These are phyloP conservation scores for Seminavis robusta DNA, from an alignment of 108 stramenopile species.

Conservation along the genomic window DNA sequence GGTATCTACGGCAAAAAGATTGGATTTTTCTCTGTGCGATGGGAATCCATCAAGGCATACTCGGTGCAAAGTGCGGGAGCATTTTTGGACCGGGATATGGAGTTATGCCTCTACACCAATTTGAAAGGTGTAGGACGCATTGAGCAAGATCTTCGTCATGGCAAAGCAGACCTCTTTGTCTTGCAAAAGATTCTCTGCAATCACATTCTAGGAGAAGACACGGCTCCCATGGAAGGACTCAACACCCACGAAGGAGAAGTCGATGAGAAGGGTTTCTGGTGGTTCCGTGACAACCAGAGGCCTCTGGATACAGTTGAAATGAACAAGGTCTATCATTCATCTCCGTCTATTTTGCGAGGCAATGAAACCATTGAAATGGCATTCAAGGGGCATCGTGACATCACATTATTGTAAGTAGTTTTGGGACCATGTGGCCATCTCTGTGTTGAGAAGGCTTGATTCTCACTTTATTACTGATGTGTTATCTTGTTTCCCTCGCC, in stretches of 20 bases:
- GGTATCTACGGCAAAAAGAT: conserved; percentile 39
- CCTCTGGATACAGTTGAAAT: conserved; percentile 47
- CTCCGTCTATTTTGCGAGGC: conserved; percentile 36
- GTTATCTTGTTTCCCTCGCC: too few relatives aligned
- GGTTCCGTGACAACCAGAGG: conserved; percentile 54
- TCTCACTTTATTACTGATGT: not conserved
- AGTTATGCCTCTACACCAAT: conserved; percentile 55
- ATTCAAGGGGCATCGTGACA: conserved; percentile 52
- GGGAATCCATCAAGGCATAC: conserved; percentile 55
- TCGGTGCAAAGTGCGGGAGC: conserved; percentile 73
- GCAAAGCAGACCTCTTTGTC: conserved; percentile 52
- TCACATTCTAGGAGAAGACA: conserved; percentile 51
- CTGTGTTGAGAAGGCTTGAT: not conserved
- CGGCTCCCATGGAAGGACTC: conserved; percentile 12
- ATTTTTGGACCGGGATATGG: conserved; percentile 54
- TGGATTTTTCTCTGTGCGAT: conserved; percentile 53
- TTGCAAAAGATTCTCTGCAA: conserved; percentile 55
- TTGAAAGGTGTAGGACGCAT: conserved; percentile 29
- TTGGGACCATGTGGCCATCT: too few relatives aligned
- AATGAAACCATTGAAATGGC: conserved; percentile 64
- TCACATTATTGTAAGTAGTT: conserved; percentile 48
- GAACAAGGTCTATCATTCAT: conserved; percentile 33
- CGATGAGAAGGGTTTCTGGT: conserved; percentile 34
- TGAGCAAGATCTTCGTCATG: conserved; percentile 54
- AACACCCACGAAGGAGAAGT: conserved; percentile 20